A percentile compares a stretch with the other conserved stretches of the same genome.
Evolutionary conservation across 768 basidiomycete species (phyloP).

Genomic region (Mycena floridula): DNA sequence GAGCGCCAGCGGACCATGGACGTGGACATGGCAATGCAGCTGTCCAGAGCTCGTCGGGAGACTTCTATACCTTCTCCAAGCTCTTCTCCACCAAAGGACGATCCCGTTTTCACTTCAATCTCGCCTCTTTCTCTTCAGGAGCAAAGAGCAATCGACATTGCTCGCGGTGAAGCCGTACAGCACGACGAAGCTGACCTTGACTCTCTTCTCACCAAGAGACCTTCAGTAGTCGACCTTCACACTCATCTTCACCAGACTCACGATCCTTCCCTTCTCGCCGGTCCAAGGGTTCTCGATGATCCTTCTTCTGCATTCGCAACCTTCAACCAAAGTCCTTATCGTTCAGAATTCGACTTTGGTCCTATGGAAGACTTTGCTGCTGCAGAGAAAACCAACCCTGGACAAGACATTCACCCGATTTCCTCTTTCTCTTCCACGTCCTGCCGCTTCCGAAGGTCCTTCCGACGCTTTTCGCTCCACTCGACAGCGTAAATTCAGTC

Average conservation of each 20-base stretch:
- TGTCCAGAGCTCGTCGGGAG: constrained; percentile 65
- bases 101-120: constrained; percentile 24
- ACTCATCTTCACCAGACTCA: constrained; percentile 37
- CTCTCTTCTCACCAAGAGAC: constrained; percentile 13
- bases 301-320: constrained; percentile 25
- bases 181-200: constrained; percentile 15
- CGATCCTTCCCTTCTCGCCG: constrained; percentile 42
- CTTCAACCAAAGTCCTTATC: constrained; percentile 25
- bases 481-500: constrained; percentile 83
- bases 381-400: constrained; percentile 56
- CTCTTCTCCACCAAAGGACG: constrained; percentile 19
- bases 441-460: constrained; percentile 13
- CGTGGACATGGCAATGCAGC: constrained; percentile 84
- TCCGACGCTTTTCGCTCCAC: constrained; percentile 27
- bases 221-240: constrained; percentile 26
- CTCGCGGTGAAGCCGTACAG: constrained; percentile 24
- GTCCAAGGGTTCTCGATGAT: constrained; percentile 18
- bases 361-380: constrained; percentile 74
- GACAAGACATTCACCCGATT: constrained; percentile 10
- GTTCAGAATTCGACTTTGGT: constrained; percentile 63
- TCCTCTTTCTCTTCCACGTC: neutral
- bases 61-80: constrained; percentile 41
- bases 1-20: constrained; percentile 94
- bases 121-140: constrained; percentile 42
- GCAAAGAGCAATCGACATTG: constrained; percentile 38